Conservation (phyloP, 2,329 filamentous ascomycete genomes). For the Fusarium tjaetaba region DNA sequence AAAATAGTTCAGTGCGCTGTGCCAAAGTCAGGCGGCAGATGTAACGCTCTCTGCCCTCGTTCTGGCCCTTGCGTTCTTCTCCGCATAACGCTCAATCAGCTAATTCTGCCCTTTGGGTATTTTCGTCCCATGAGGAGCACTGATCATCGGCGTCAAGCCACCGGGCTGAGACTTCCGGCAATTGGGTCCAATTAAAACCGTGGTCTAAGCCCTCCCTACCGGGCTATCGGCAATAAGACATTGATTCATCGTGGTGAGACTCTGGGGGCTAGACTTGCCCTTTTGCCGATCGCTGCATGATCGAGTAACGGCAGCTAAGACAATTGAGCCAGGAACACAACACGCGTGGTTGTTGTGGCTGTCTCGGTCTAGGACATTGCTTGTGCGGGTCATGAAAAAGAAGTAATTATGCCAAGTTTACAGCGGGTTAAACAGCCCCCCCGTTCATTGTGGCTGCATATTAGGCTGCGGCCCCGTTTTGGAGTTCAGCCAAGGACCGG, state of each 20-base stretch:
- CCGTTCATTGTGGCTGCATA: background rate
- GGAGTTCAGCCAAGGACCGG: background rate
- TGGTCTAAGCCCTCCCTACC: background rate
- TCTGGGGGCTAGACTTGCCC: background rate
- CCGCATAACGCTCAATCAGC: background rate
- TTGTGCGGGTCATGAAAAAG: background rate
- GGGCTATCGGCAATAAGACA: conserved; percentile 9
- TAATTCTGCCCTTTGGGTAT: background rate
- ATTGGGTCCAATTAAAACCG: background rate
- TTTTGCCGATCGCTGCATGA: conserved; percentile 5
- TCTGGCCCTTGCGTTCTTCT: background rate
- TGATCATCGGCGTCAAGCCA: background rate
- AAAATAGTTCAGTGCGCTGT: background rate
- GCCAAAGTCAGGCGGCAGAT: background rate
- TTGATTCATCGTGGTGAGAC: background rate
- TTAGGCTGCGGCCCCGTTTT: background rate
- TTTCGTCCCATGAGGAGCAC: background rate
- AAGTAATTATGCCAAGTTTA: background rate
- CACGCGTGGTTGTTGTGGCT: background rate
- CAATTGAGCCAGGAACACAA: background rate
- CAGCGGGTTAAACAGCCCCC: background rate
- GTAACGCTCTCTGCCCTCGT: background rate
- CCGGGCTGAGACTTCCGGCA: background rate
- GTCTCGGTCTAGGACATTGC: background rate
- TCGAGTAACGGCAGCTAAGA: background rate